These are phyloP conservation scores for Rhamnella rubrinervis DNA, from an alignment of 331 rosid species.

Conservation along the genomic window DNA sequence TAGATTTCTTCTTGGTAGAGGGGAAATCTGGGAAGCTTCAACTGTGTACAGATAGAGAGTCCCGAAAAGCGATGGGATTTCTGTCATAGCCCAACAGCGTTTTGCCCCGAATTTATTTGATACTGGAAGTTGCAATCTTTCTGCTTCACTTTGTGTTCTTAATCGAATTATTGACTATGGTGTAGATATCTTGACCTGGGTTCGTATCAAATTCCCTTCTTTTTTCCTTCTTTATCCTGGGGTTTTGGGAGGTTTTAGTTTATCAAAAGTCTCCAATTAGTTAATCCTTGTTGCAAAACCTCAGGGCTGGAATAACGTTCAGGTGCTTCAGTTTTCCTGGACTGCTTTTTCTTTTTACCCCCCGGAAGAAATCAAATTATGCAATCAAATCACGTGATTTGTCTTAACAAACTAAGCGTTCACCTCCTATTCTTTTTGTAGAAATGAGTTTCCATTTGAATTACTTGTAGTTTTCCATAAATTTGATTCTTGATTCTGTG, in stretches of 20 bases:
- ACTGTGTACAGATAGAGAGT: conserved; percentile 20
- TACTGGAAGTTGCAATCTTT: conserved; percentile 19
- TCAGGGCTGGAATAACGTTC: conserved; percentile 26
- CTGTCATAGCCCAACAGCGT: background rate
- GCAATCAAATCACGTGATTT: conserved; percentile 2
- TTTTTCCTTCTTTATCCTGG: conserved; percentile 15
- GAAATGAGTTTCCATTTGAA: conserved; percentile 16
- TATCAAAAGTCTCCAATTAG: conserved; percentile 3
- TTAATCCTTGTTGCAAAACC: conserved; percentile 13
- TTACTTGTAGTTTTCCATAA: conserved; percentile 21
- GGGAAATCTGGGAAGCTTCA: conserved; percentile 27
- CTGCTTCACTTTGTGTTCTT: conserved; percentile 8
- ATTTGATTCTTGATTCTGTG: conserved; percentile 34
- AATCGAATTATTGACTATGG: no score
- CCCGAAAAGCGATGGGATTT: background rate
- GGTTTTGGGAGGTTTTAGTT: conserved; percentile 33
- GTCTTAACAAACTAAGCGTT: background rate
- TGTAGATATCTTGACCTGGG: conserved; percentile 10
- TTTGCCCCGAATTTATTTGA: conserved; percentile 18
- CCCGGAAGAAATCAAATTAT: conserved; percentile 10
- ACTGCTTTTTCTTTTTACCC: conserved; percentile 25
- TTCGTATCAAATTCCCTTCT: conserved; percentile 13
- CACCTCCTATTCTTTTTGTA: background rate
- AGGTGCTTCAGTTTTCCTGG: conserved; percentile 9
- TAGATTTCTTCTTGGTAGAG: conserved; percentile 27